These are phyloP conservation scores for Penicillium odoratum DNA, from an alignment of 495 filamentous ascomycete genomes.

Conservation along the genomic window DNA sequence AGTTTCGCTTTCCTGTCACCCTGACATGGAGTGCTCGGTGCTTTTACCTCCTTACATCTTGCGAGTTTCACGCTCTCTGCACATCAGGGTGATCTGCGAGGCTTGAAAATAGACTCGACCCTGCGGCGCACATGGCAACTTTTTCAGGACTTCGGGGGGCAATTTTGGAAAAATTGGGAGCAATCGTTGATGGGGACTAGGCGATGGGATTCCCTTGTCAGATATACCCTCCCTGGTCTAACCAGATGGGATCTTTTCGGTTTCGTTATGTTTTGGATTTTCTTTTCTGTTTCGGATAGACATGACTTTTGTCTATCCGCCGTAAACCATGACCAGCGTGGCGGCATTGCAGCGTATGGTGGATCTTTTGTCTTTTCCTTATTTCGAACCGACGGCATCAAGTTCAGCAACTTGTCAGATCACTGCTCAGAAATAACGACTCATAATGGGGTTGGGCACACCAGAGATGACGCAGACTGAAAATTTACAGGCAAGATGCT, in stretches of 20 bases:
- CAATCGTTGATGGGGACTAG: background rate
- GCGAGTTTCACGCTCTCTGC: background rate
- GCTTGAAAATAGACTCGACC: background rate
- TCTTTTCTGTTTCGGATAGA: background rate
- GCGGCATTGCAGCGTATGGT: constrained; percentile 3
- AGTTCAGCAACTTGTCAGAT: background rate
- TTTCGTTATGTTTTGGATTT: too few relatives aligned
- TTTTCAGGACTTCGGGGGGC: background rate
- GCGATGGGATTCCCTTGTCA: background rate
- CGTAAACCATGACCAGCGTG: constrained; percentile 17
- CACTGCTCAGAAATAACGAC: background rate
- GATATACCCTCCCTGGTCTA: background rate
- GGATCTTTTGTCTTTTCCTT: background rate
- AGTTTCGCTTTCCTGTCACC: background rate
- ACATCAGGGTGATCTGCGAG: background rate
- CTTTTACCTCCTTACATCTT: background rate
- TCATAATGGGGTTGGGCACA: background rate
- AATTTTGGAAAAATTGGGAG: background rate
- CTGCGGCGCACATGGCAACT: background rate
- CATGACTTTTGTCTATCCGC: constrained; percentile 12
- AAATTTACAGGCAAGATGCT: background rate
- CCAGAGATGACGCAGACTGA: background rate
- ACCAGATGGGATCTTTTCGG: background rate
- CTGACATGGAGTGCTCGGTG: background rate
- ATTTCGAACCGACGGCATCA: background rate